These are phyloP conservation scores for Sphagnum magellanicum DNA, from an alignment of 228 moss, liverwort and hornwort genomes.

Conservation along the genomic window DNA sequence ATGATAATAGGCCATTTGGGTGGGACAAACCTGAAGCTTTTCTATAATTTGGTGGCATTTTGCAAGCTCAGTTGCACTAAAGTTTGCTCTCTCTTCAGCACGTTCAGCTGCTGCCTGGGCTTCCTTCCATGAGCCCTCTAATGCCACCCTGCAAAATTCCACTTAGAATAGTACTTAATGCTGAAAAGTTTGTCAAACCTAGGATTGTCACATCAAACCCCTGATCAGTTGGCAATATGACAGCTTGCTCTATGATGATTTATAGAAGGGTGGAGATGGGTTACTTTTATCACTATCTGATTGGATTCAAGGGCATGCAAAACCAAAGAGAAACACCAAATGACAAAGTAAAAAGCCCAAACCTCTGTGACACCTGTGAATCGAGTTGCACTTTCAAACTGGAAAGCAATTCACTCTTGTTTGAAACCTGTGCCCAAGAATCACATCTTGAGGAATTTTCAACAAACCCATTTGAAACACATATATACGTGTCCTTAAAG, in stretches of 20 bases:
- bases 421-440: constrained; percentile 59
- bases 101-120: constrained; percentile 87
- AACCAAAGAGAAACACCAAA: background rate
- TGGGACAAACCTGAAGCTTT: constrained; percentile 65
- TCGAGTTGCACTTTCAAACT: constrained; percentile 73
- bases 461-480: no score
- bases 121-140: constrained; percentile 81
- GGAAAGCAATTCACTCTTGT: constrained; percentile 71
- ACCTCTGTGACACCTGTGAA: constrained; percentile 77
- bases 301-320: background rate
- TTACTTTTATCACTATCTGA: no score
- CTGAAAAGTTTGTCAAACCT: no score
- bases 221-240: background rate
- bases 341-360: background rate
- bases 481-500: no score
- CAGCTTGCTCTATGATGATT: background rate
- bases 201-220: no score
- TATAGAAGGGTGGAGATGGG: no score
- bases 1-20: no score
- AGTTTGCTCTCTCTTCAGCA: constrained; percentile 81
- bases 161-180: no score
- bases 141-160: constrained; percentile 42
- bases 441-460: no score
- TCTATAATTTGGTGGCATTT: constrained; percentile 95
- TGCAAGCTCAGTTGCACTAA: constrained; percentile 62